A percentile compares a stretch with the other conserved stretches of the same genome.
phyloP scores from a whole-genome alignment of 208 protist species.

The Porcisia hertigi region DNA sequence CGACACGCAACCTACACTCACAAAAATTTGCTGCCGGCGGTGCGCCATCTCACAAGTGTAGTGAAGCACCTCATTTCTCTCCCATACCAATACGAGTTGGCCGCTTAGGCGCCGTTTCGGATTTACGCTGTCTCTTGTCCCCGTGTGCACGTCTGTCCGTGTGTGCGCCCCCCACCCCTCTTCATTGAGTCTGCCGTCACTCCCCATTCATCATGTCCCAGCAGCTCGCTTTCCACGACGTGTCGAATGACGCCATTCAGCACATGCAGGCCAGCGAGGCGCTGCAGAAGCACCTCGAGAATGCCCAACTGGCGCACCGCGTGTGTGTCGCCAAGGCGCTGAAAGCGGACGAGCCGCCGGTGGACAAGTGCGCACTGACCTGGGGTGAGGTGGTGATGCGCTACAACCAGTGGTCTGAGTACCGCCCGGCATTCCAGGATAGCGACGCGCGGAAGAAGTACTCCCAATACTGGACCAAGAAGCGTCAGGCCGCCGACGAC shows the following conservation, averaged over 20 bases:
- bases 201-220: slow-evolving; percentile 38
- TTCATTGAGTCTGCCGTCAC: background rate
- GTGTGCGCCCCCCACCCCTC: background rate
- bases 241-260: slow-evolving; percentile 74
- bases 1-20: background rate
- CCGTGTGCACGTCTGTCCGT: background rate
- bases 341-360: slow-evolving; percentile 62
- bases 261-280: slow-evolving; percentile 83
- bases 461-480: slow-evolving; percentile 89
- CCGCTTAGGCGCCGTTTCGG: background rate
- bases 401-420: slow-evolving; percentile 87
- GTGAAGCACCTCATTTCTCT: background rate
- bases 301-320: slow-evolving; percentile 87
- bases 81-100: background rate
- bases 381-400: slow-evolving; percentile 90
- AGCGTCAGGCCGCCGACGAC: slow-evolving; percentile 72
- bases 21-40: background rate
- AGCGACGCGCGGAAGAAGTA: slow-evolving; percentile 67
- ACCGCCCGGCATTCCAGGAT: slow-evolving; percentile 85
- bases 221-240: slow-evolving; percentile 73
- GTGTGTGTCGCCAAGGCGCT: slow-evolving; percentile 87
- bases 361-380: slow-evolving; percentile 88
- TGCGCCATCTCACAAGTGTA: background rate
- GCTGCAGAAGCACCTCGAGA: slow-evolving; percentile 85
- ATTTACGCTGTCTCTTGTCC: background rate